A percentile compares a stretch with the other conserved stretches of the same genome.
Evolutionary conservation across 1,284 basidiomycete species (phyloP).

Genomic region (Ganoderma lucidum): DNA sequence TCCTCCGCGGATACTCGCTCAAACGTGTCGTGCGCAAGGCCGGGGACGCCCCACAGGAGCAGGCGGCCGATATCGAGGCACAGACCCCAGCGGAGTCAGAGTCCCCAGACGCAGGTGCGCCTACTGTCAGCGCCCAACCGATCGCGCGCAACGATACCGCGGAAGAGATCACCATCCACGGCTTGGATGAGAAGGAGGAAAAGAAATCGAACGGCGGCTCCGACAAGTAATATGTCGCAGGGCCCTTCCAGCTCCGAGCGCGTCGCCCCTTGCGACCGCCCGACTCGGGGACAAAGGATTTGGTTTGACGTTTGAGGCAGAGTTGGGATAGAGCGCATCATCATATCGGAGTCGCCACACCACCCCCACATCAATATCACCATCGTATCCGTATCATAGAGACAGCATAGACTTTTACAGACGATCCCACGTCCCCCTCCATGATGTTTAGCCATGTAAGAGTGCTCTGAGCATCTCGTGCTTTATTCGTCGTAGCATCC

Average conservation of each 20-base stretch:
- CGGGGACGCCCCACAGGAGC: conserved; percentile 39
- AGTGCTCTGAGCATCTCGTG: neutral
- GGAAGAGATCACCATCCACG: conserved; percentile 23
- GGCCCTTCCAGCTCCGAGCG: neutral
- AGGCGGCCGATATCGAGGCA: conserved; percentile 31
- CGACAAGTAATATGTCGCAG: neutral
- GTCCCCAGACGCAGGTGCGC: neutral
- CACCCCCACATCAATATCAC: neutral
- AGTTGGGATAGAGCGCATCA: neutral
- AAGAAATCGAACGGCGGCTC: conserved; percentile 11
- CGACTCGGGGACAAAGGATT: neutral
- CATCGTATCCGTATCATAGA: neutral
- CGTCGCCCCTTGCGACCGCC: neutral
- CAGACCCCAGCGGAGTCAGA: conserved; percentile 21
- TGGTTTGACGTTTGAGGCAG: neutral
- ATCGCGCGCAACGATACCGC: conserved; percentile 22
- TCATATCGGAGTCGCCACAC: neutral
- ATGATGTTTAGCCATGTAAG: neutral
- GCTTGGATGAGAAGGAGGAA: conserved; percentile 17
- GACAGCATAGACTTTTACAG: conserved; percentile 3
- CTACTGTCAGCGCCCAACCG: conserved; percentile 4
- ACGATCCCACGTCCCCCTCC: neutral
- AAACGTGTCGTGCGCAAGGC: conserved; percentile 59
- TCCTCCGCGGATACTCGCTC: conserved; percentile 70
- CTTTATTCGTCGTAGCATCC: neutral